Conservation (phyloP, 2,329 filamentous ascomycete genomes). For the Sphaerulina vaccinii region DNA sequence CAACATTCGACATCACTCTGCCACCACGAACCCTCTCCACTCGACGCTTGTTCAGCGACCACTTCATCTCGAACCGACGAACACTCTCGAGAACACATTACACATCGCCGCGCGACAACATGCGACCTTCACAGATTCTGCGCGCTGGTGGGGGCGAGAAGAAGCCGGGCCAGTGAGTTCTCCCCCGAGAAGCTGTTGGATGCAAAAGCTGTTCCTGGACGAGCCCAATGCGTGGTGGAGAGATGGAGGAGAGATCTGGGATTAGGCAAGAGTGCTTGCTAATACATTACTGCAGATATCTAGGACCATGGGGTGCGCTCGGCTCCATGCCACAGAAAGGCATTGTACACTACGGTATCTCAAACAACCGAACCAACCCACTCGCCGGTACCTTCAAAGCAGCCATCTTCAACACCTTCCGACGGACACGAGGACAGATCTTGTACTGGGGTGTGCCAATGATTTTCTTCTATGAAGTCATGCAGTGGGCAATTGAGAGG, state of each 20-base stretch:
- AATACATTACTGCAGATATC: constrained; percentile 53
- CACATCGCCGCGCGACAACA: constrained; percentile 29
- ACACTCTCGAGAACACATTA: constrained; percentile 4
- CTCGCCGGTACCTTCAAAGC: constrained; percentile 74
- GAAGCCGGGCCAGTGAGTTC: constrained; percentile 43
- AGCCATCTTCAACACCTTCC: constrained; percentile 93
- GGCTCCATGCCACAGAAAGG: constrained; percentile 60
- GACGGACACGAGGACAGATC: constrained; percentile 80
- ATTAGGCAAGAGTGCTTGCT: constrained; percentile 7
- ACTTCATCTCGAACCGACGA: neutral
- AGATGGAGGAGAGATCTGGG: neutral
- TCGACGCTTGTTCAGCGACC: constrained; percentile 1
- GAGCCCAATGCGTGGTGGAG: neutral
- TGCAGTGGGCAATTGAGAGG: constrained; percentile 91
- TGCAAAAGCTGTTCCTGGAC: neutral
- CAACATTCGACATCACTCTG: neutral
- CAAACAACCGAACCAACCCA: constrained; percentile 84
- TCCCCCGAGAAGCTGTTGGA: neutral
- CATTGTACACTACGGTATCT: constrained; percentile 69
- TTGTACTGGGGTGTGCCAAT: constrained; percentile 85
- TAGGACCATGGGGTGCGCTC: constrained; percentile 72
- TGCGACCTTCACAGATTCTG: constrained; percentile 40
- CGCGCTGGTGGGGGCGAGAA: constrained; percentile 41
- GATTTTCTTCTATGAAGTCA: constrained; percentile 72
- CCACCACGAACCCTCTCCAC: neutral